Evolutionary conservation across 495 filamentous ascomycete genomes (phyloP), one percentile per base, ranked within the genome.

Genomic region (Penicillium nucicola): DNA sequence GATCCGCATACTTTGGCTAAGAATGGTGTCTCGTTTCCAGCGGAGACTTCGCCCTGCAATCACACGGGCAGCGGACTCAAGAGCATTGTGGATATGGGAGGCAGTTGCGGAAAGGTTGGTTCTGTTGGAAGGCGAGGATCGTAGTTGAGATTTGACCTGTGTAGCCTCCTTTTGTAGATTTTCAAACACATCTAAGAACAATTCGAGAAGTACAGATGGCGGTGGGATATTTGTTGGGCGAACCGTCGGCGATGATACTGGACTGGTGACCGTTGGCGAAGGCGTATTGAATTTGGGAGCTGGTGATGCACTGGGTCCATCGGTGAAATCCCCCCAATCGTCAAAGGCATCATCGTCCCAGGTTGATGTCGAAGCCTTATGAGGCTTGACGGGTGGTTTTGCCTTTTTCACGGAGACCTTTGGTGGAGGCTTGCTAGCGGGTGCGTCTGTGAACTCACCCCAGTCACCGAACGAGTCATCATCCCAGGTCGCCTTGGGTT

Each of bases 141-240:
- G 40, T 28, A 31, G 42, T 19, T 52, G 52, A 10, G 54, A 15
- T 53, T 58, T 68, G 15, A 60, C 60, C 23, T 50, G 48, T 25
- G 68, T 57, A 12, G 63, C 65, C 25, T 69, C 74, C 42, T 70
- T 62, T 14, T 69, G 68, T 9, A 77, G 64, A 32, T 59, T 57
- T 17, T 83, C 75, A 52, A 93, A 77, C 5, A 89, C 62, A 11
- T 76, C 66, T 20, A 87, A 80, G 60, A 96, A 88, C 9, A 90
- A 64, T 31, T 88, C 77, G 19, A 98, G 76, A 5, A 97, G 72
- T 39, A 93, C 73, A 13, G 87, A 86, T 7, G 95, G 95, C 2
- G 93, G 90, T 15, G 93, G 92, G 4, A 96, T 82, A 65, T 95
- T 96, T 8, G 85, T 89, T 45, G 91, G 91, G 5, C 90, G 88